Evolutionary conservation across 106 monocot genomes (phyloP).

Genomic region (Dendrobium catenatum): DNA sequence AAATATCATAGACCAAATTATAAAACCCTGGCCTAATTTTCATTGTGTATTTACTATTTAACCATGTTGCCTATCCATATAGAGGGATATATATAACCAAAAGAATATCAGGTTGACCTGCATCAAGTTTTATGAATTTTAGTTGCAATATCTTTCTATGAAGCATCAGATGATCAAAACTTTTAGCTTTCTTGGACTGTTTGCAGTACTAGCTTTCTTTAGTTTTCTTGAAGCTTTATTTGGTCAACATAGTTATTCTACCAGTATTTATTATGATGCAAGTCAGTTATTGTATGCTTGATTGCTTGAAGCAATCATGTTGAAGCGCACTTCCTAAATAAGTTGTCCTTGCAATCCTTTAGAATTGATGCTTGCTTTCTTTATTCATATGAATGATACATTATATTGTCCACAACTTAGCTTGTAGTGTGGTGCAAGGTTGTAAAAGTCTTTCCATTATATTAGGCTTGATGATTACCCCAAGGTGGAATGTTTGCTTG

Average conservation of each 20-base stretch:
- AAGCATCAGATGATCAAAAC: no score
- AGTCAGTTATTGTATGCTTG: not conserved
- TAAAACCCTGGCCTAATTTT: no score
- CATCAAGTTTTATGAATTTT: no score
- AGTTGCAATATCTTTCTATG: no score
- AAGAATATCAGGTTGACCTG: no score
- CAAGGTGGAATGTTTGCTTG: not conserved
- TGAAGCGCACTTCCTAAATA: not conserved
- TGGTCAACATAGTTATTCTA: not conserved
- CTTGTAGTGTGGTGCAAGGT: conserved; percentile 2
- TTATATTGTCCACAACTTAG: not conserved
- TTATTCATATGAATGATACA: not conserved
- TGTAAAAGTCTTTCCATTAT: conserved; percentile 5
- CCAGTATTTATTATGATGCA: not conserved
- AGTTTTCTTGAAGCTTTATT: not conserved
- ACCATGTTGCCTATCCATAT: no score
- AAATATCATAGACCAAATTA: no score
- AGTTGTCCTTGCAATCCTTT: not conserved
- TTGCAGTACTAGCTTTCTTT: not conserved
- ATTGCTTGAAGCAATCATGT: not conserved
- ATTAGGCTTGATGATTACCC: not conserved
- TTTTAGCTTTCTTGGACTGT: no score
- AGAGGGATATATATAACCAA: no score
- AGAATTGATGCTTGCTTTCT: not conserved
- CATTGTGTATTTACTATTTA: no score